A percentile compares a stretch with the other conserved stretches of the same genome.
Conservation (phyloP, 768 basidiomycete genomes). For the Boletus sp. region DNA sequence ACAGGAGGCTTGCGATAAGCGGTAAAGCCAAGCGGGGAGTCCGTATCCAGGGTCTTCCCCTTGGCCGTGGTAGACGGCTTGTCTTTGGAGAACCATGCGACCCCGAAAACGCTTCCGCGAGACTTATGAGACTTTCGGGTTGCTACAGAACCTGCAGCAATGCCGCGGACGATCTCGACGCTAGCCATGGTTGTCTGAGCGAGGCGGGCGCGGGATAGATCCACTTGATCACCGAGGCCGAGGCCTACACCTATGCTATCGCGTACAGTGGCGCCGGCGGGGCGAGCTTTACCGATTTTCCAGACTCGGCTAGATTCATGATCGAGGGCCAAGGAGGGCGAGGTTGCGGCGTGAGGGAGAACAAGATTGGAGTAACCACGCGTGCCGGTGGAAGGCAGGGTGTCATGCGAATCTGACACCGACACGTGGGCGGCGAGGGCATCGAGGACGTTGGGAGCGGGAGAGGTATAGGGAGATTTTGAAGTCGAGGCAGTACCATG, state of each 20-base stretch:
- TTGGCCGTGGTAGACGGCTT: slow-evolving; percentile 10
- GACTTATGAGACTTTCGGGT: slow-evolving; percentile 18
- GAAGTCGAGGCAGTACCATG: slow-evolving; percentile 22
- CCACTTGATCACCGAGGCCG: slow-evolving; percentile 50
- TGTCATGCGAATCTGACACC: slow-evolving; percentile 22
- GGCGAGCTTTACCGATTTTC: slow-evolving; percentile 21
- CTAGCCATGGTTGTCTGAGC: slow-evolving; percentile 90
- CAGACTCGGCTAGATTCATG: slow-evolving; percentile 21
- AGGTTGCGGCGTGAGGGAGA: slow-evolving; percentile 42
- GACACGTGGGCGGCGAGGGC: slow-evolving; percentile 33
- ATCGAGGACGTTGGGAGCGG: slow-evolving; percentile 31
- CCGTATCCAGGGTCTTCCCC: slow-evolving; percentile 11
- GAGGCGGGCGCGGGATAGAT: slow-evolving; percentile 72
- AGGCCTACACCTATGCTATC: slow-evolving; percentile 28
- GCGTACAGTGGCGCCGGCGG: slow-evolving; percentile 14
- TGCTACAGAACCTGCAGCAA: slow-evolving; percentile 29
- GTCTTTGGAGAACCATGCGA: slow-evolving; percentile 33
- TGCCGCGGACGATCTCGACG: slow-evolving; percentile 70
- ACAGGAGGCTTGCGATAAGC: slow-evolving; percentile 70
- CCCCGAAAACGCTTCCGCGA: slow-evolving; percentile 25
- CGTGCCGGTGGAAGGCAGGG: slow-evolving; percentile 48
- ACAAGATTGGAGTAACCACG: slow-evolving; percentile 55
- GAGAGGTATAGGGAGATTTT: slow-evolving; percentile 31
- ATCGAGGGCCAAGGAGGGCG: slow-evolving; percentile 17
- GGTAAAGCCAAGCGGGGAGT: slow-evolving; percentile 59